Evolutionary conservation across 306 rosid species (phyloP).

Genomic region (Dryas alaskensis): DNA sequence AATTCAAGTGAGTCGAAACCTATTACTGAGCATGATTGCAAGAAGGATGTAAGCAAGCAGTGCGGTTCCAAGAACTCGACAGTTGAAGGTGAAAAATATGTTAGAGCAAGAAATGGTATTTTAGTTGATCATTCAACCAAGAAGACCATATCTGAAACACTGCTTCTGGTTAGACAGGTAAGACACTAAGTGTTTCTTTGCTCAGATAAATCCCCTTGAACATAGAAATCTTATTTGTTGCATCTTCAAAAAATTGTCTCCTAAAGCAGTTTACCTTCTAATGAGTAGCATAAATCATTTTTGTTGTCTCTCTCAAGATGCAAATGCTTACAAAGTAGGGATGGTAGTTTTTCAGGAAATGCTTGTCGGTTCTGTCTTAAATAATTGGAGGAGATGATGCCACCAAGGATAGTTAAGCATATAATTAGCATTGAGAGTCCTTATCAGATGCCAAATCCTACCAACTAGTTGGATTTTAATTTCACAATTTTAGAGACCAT

Average conservation of each 20-base stretch:
- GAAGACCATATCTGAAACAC: constrained; percentile 27
- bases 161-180: constrained; percentile 40
- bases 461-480: background rate
- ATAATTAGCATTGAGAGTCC: background rate
- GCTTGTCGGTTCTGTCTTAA: background rate
- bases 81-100: constrained; percentile 30
- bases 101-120: constrained; percentile 16
- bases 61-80: constrained; percentile 20
- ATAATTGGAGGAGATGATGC: constrained; percentile 2
- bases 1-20: constrained; percentile 22
- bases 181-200: constrained; percentile 22
- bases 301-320: background rate
- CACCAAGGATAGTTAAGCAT: background rate
- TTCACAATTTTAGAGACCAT: background rate
- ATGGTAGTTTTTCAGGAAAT: background rate
- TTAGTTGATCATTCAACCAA: constrained; percentile 20
- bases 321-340: background rate
- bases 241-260: background rate
- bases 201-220: background rate
- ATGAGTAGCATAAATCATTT: no score
- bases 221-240: background rate
- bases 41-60: constrained; percentile 26
- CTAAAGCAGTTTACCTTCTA: background rate
- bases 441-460: background rate
- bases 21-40: constrained; percentile 15